These are phyloP conservation scores for Pseudonectria buxi DNA, from an alignment of 2,329 filamentous ascomycete species.

Conservation along the genomic window DNA sequence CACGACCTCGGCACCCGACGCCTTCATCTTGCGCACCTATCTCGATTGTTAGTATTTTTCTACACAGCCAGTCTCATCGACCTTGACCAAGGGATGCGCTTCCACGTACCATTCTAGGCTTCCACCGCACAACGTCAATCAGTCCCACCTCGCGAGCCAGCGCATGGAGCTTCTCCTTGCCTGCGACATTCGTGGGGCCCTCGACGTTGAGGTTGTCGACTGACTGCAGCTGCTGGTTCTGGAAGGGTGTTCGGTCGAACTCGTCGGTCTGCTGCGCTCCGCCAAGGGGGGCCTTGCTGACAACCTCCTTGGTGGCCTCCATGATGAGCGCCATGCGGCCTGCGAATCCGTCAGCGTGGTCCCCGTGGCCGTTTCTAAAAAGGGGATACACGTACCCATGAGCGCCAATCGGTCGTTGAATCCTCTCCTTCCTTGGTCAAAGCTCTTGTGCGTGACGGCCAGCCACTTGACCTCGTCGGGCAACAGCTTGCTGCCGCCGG, in stretches of 20 bases:
- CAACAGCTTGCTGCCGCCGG: slow-evolving; percentile 63
- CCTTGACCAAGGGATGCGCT: too few relatives aligned
- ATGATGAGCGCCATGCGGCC: slow-evolving; percentile 32
- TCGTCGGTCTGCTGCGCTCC: slow-evolving; percentile 32
- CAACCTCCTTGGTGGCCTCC: slow-evolving; percentile 33
- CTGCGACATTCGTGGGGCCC: slow-evolving; percentile 55
- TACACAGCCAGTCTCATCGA: too few relatives aligned
- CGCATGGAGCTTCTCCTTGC: slow-evolving; percentile 57
- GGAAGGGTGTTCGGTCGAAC: slow-evolving; percentile 57
- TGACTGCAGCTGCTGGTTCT: slow-evolving; percentile 63
- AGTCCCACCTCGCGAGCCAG: slow-evolving; percentile 68
- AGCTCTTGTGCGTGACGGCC: slow-evolving; percentile 95
- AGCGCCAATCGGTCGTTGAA: slow-evolving; percentile 93
- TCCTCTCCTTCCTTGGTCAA: slow-evolving; percentile 87
- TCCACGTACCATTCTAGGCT: slow-evolving; percentile 69
- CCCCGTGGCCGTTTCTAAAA: too few relatives aligned
- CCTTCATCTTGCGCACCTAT: slow-evolving; percentile 57
- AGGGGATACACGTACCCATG: slow-evolving; percentile 55
- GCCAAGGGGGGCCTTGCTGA: slow-evolving; percentile 25
- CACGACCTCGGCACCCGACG: slow-evolving; percentile 69
- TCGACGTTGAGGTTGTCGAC: slow-evolving; percentile 62
- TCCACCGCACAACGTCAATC: slow-evolving; percentile 76
- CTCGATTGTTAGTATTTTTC: slow-evolving; percentile 6
- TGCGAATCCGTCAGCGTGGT: slow-evolving; percentile 15
- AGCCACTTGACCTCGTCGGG: slow-evolving; percentile 95